Conservation (phyloP, 176 grass and related monocot genomes). For the Oryza brachyantha region DNA sequence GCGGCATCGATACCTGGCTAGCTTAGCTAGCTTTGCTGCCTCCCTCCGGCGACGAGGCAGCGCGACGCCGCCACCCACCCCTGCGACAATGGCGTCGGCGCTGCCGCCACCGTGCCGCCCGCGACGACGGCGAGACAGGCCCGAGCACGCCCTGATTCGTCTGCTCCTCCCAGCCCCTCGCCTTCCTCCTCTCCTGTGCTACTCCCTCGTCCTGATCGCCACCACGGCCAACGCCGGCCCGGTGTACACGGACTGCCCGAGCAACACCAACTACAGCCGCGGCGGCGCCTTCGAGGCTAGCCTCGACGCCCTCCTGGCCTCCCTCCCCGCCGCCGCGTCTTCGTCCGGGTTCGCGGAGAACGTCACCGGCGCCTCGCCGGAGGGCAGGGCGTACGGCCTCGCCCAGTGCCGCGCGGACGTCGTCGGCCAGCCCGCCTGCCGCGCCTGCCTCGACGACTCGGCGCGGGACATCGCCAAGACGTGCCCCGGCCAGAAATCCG, state of each 20-base stretch:
- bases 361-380: constrained; percentile 6
- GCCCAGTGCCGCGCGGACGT: constrained; percentile 55
- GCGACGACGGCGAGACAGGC: too few relatives aligned
- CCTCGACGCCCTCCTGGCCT: constrained; percentile 37
- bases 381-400: constrained; percentile 37
- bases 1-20: too few relatives aligned
- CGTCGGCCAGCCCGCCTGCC: not conserved
- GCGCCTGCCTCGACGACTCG: constrained; percentile 10
- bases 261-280: constrained; percentile 36
- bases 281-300: constrained; percentile 48
- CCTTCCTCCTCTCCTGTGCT: not conserved
- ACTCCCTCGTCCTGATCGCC: not conserved
- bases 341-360: constrained; percentile 29
- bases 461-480: not conserved
- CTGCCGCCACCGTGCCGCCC: too few relatives aligned
- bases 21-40: too few relatives aligned
- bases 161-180: too few relatives aligned
- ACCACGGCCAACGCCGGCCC: not conserved
- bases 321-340: constrained; percentile 12
- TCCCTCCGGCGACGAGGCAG: too few relatives aligned
- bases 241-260: constrained; percentile 12
- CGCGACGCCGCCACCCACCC: too few relatives aligned
- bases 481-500: constrained; percentile 28
- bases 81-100: too few relatives aligned
- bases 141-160: too few relatives aligned